phyloP scores from a whole-genome alignment of 139 green algal genomes.

The Parachlorella kessleri region DNA sequence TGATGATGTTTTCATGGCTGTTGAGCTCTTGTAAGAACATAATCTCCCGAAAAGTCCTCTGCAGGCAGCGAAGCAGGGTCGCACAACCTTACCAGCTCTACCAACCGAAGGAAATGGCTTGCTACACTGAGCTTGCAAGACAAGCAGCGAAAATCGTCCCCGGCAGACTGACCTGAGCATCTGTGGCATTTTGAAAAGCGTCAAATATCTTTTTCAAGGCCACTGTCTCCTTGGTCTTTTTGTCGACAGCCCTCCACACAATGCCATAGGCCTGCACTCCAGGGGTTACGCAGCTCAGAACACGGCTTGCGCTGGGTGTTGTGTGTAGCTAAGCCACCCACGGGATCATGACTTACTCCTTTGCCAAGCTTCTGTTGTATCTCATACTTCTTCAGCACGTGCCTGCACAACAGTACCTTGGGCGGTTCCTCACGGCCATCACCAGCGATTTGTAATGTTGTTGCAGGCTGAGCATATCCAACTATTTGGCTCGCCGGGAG shows the following conservation, averaged over 20 bases:
- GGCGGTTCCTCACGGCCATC: no score
- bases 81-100: neutral
- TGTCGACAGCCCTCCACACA: slow-evolving; percentile 95
- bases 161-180: slow-evolving; percentile 82
- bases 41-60: slow-evolving; percentile 98
- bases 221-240: slow-evolving; percentile 82
- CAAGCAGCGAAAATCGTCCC: neutral
- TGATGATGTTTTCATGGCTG: slow-evolving; percentile 95
- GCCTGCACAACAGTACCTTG: no score
- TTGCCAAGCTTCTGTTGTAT: slow-evolving; percentile 95
- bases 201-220: slow-evolving; percentile 99
- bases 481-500: no score
- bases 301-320: no score
- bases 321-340: no score
- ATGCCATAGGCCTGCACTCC: slow-evolving; percentile 95
- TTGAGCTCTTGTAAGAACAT: slow-evolving; percentile 98
- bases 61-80: slow-evolving; percentile 3
- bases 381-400: slow-evolving; percentile 95
- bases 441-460: no score
- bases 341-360: slow-evolving; percentile 62
- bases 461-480: no score
- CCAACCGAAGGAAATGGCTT: no score
- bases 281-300: neutral
- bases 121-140: no score
- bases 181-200: slow-evolving; percentile 97